Percentiles rank a stretch among this genome's conserved stretches.
These are phyloP conservation scores for Conticribra weissflogii DNA, from an alignment of 108 stramenopile species.

Conservation along the genomic window DNA sequence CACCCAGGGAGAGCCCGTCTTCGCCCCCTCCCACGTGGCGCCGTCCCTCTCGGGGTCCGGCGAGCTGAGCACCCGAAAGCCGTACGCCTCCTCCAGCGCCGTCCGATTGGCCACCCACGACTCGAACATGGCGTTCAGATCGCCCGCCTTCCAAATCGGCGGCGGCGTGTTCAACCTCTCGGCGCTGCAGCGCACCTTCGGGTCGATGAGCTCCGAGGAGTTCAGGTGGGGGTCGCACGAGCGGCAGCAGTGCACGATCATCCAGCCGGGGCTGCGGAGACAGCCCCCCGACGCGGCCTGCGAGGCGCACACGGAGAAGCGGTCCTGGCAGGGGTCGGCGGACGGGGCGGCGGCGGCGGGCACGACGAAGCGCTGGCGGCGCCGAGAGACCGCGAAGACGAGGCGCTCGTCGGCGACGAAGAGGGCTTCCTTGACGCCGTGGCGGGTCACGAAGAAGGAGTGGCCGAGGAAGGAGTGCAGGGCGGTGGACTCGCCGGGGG, in stretches of 20 bases:
- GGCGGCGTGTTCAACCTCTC: slow-evolving; percentile 58
- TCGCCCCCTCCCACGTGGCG: slow-evolving; percentile 45
- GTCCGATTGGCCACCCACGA: slow-evolving; percentile 52
- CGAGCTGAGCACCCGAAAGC: slow-evolving; percentile 27
- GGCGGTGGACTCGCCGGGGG: slow-evolving; percentile 15
- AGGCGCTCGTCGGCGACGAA: slow-evolving; percentile 42
- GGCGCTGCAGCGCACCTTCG: slow-evolving; percentile 53
- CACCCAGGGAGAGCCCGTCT: slow-evolving; percentile 55
- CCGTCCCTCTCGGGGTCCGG: slow-evolving; percentile 35
- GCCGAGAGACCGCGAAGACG: slow-evolving; percentile 23
- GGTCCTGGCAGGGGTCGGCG: slow-evolving; percentile 53
- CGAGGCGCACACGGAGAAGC: slow-evolving; percentile 44
- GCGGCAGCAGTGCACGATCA: slow-evolving; percentile 70
- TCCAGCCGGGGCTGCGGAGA: slow-evolving; percentile 53
- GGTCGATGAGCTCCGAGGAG: slow-evolving; percentile 53
- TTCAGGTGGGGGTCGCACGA: slow-evolving; percentile 61
- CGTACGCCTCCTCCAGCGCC: slow-evolving; percentile 37
- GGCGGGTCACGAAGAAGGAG: slow-evolving; percentile 64
- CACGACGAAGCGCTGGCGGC: slow-evolving; percentile 45
- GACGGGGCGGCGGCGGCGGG: slow-evolving; percentile 55
- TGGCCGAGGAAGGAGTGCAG: slow-evolving; percentile 52
- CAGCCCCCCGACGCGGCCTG: slow-evolving; percentile 54
- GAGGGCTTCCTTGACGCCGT: slow-evolving; percentile 66
- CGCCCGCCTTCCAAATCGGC: slow-evolving; percentile 66
- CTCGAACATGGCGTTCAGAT: slow-evolving; percentile 60